A percentile compares a stretch with the other conserved stretches of the same genome.
phyloP scores from a whole-genome alignment of 495 filamentous ascomycete genomes.

The Hyphodiscus hymeniophilus region DNA sequence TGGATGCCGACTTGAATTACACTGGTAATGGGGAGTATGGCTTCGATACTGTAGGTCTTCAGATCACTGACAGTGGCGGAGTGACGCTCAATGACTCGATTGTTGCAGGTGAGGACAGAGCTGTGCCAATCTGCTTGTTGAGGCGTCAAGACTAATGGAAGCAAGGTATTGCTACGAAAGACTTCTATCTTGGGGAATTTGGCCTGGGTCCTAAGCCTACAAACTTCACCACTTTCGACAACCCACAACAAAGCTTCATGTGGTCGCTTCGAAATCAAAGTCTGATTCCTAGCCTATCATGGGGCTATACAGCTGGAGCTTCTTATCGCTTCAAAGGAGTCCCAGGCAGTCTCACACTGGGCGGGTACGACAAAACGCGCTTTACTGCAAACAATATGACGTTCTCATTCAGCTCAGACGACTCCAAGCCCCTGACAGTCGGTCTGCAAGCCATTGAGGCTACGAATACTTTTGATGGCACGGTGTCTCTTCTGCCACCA shows the following conservation, averaged over 20 bases:
- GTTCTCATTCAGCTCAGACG: slow-evolving; percentile 23
- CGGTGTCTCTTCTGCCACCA: slow-evolving; percentile 19
- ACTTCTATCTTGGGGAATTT: slow-evolving; percentile 30
- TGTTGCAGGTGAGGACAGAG: slow-evolving; percentile 36
- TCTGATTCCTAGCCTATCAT: slow-evolving; percentile 42
- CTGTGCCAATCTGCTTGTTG: background rate
- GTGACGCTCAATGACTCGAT: slow-evolving; percentile 35
- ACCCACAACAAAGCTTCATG: slow-evolving; percentile 36
- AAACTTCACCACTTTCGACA: slow-evolving; percentile 31
- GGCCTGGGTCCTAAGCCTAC: slow-evolving; percentile 40
- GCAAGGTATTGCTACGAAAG: slow-evolving; percentile 25
- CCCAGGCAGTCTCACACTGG: background rate
- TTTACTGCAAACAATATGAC: too few species aligned
- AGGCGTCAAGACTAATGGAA: too few species aligned
- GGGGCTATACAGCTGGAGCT: slow-evolving; percentile 47
- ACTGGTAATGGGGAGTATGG: slow-evolving; percentile 33
- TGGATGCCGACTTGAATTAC: slow-evolving; percentile 29
- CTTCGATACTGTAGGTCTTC: slow-evolving; percentile 41
- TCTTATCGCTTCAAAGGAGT: slow-evolving; percentile 26
- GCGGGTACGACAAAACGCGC: too few species aligned
- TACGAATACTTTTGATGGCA: background rate
- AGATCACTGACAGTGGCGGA: slow-evolving; percentile 24
- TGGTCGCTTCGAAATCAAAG: slow-evolving; percentile 35
- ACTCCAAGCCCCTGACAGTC: too few species aligned
- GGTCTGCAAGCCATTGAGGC: slow-evolving; percentile 7